Conservation (phyloP, 2,329 filamentous ascomycete species). For the Hirsutella minnesotensis region DNA sequence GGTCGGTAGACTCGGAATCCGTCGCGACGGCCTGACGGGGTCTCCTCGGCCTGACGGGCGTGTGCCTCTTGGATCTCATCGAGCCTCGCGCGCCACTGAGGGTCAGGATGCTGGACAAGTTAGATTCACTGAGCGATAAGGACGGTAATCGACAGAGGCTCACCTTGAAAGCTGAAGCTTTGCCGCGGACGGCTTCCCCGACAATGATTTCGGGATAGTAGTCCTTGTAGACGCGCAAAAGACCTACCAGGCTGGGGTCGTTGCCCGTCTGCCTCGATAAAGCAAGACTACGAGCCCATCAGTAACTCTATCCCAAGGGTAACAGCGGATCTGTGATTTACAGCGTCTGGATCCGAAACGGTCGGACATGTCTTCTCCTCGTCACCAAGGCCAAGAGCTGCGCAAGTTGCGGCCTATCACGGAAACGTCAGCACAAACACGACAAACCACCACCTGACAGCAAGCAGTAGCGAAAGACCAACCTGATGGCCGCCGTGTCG, state of each 20-base stretch:
- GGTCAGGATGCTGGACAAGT: constrained; percentile 53
- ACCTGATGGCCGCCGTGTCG: constrained; percentile 68
- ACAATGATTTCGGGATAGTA: constrained; percentile 85
- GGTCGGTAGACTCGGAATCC: constrained; percentile 54
- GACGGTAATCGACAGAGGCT: too few relatives aligned
- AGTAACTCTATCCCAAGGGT: neutral
- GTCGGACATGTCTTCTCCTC: constrained; percentile 69
- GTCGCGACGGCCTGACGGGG: constrained; percentile 19
- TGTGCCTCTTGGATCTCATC: constrained; percentile 53
- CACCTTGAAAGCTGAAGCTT: constrained; percentile 51
- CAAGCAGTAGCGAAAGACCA: constrained; percentile 3
- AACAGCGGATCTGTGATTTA: constrained; percentile 19
- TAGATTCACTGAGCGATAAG: too few relatives aligned
- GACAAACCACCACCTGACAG: neutral
- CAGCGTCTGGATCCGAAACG: constrained; percentile 71
- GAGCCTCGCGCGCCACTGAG: constrained; percentile 59
- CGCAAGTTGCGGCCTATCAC: constrained; percentile 46
- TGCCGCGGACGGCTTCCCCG: constrained; percentile 50
- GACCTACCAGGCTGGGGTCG: constrained; percentile 61
- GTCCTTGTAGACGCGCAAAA: constrained; percentile 77
- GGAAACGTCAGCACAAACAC: neutral
- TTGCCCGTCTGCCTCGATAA: constrained; percentile 52
- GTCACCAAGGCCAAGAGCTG: constrained; percentile 72
- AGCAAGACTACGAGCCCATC: constrained; percentile 32
- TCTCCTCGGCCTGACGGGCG: constrained; percentile 32